phyloP scores from a whole-genome alignment of 2,329 filamentous ascomycete genomes.

The Nothophoma quercina region DNA sequence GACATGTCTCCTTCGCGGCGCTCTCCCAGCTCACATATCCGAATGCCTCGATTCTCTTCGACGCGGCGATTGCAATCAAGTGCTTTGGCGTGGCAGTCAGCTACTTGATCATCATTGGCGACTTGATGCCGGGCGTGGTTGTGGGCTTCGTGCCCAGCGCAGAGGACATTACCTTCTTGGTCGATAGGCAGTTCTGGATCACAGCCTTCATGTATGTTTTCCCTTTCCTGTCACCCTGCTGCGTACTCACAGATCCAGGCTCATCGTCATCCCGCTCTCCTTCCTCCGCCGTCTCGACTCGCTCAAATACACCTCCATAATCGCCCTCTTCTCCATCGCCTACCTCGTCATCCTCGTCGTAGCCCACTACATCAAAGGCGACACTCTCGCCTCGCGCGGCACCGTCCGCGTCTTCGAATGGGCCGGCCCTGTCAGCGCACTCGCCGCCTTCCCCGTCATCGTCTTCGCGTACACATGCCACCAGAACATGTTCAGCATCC shows the following conservation, averaged over 20 bases:
- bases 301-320: constrained; percentile 93
- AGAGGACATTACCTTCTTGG: constrained; percentile 73
- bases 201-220: constrained; percentile 84
- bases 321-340: constrained; percentile 90
- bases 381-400: constrained; percentile 76
- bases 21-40: constrained; percentile 96
- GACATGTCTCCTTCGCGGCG: constrained; percentile 92
- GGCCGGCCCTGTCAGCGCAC: constrained; percentile 77
- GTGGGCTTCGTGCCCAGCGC: constrained; percentile 75
- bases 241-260: constrained; percentile 56
- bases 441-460: constrained; percentile 91
- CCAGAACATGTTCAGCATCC: constrained; percentile 99
- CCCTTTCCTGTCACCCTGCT: neutral
- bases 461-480: constrained; percentile 99
- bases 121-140: constrained; percentile 95
- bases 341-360: constrained; percentile 93
- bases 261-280: constrained; percentile 91
- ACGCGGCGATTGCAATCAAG: constrained; percentile 94
- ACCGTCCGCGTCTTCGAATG: constrained; percentile 79
- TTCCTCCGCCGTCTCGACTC: constrained; percentile 92
- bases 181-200: constrained; percentile 96
- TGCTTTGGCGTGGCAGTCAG: constrained; percentile 98
- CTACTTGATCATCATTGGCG: constrained; percentile 98
- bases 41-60: constrained; percentile 93
- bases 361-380: constrained; percentile 83